Evolutionary conservation across 225 moss, liverwort and hornwort genomes (phyloP).

Genomic region (Pseudisothecium myosuroides): DNA sequence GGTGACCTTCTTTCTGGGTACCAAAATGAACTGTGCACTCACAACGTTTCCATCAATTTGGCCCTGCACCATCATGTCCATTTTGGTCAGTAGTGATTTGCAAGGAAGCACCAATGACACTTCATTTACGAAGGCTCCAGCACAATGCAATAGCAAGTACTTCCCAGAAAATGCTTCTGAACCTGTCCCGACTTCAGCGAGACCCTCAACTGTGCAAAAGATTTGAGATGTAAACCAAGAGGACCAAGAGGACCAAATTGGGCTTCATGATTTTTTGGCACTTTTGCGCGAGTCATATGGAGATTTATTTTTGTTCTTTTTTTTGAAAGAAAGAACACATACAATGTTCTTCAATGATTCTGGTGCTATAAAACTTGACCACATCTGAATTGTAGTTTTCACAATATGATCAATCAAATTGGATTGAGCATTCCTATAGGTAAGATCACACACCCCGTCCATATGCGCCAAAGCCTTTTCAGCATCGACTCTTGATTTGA

Average conservation of each 20-base stretch:
- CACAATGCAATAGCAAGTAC: neutral
- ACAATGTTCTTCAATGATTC: neutral
- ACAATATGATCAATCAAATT: neutral
- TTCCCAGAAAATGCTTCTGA: neutral
- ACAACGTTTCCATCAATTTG: conserved; percentile 95
- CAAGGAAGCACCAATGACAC: neutral
- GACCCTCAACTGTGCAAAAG: neutral
- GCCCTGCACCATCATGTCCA: conserved; percentile 33
- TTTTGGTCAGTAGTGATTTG: neutral
- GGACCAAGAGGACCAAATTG: neutral
- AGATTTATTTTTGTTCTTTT: neutral
- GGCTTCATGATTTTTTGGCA: neutral
- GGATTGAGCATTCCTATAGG: neutral
- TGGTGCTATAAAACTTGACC: neutral
- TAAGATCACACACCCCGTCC: conserved; percentile 61
- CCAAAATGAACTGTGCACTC: conserved; percentile 83
- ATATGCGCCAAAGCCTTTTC: conserved; percentile 81
- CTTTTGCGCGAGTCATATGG: neutral
- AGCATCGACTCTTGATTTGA: conserved; percentile 83
- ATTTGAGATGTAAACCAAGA: neutral
- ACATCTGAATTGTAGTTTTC: neutral
- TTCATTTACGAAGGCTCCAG: neutral
- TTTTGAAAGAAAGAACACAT: neutral
- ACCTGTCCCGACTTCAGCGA: neutral
- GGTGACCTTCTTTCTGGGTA: conserved; percentile 61